These are phyloP conservation scores for Colletotrichum limetticola DNA, from an alignment of 2,329 filamentous ascomycete species.

Conservation along the genomic window DNA sequence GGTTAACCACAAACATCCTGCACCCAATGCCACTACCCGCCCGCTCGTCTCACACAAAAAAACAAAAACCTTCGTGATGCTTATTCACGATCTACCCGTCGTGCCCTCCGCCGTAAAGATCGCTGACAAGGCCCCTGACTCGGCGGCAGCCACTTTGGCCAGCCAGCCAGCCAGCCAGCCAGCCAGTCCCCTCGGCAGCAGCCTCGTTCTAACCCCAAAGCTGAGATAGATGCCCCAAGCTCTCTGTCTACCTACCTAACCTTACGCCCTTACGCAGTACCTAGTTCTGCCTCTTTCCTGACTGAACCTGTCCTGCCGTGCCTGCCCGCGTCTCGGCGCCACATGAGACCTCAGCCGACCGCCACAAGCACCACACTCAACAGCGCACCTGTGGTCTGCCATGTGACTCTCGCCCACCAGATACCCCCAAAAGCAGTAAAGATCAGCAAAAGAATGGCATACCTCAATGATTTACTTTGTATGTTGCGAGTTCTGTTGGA, in stretches of 20 bases:
- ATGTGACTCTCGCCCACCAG: conserved; percentile 13
- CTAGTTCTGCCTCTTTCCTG: no score
- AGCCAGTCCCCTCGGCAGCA: background rate
- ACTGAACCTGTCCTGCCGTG: background rate
- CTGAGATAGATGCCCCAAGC: background rate
- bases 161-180: no score
- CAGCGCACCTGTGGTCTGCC: background rate
- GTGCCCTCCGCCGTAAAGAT: background rate
- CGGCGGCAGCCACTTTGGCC: no score
- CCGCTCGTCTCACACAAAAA: background rate
- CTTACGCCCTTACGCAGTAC: no score
- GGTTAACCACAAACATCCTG: background rate
- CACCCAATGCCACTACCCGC: no score
- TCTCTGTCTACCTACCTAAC: background rate
- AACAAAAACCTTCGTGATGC: background rate
- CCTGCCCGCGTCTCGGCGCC: background rate
- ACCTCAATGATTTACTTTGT: background rate
- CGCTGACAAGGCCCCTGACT: background rate
- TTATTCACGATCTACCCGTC: conserved; percentile 18
- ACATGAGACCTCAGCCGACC: background rate
- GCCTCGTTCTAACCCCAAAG: background rate
- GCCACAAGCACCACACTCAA: background rate
- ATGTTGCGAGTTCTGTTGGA: background rate
- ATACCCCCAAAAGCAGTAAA: conserved; percentile 6
- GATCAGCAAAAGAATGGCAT: background rate